A percentile compares a stretch with the other conserved stretches of the same genome.
phyloP scores from a whole-genome alignment of 2,329 filamentous ascomycete genomes.

The Apiospora sp. region DNA sequence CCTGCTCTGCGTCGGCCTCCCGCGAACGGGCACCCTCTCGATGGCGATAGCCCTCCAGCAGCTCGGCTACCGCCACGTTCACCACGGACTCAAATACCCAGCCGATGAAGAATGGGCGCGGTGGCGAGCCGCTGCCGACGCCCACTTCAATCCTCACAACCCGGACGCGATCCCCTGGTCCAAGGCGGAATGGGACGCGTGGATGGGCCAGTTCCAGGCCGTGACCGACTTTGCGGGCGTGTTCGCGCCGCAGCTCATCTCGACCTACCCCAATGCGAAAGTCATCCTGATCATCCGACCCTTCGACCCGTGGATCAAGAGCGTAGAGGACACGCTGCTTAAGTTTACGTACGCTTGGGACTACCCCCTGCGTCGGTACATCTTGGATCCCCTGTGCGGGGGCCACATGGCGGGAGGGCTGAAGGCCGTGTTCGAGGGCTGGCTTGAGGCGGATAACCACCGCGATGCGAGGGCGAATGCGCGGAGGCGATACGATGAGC shows the following conservation, averaged over 20 bases:
- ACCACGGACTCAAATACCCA: slow-evolving; percentile 28
- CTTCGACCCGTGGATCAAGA: slow-evolving; percentile 38
- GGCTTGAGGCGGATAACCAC: slow-evolving; percentile 11
- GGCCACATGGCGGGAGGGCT: not conserved
- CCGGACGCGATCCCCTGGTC: not conserved
- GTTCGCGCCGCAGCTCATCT: slow-evolving; percentile 47
- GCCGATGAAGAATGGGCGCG: slow-evolving; percentile 5
- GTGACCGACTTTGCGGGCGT: slow-evolving; percentile 48
- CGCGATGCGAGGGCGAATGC: not conserved
- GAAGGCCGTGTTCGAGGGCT: not conserved
- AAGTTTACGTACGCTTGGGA: not conserved
- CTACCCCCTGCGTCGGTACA: not conserved
- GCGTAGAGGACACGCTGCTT: slow-evolving; percentile 18
- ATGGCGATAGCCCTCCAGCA: slow-evolving; percentile 37
- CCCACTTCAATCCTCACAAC: not conserved
- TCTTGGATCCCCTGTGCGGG: not conserved
- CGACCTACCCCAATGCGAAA: slow-evolving; percentile 50
- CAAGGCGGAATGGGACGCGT: slow-evolving; percentile 21
- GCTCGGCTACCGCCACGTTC: slow-evolving; percentile 38
- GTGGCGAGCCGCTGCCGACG: not conserved
- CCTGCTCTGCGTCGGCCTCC: slow-evolving; percentile 38
- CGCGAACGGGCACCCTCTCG: slow-evolving; percentile 37
- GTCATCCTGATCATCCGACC: slow-evolving; percentile 46
- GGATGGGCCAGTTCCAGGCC: slow-evolving; percentile 33
- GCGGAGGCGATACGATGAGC: not conserved